Evolutionary conservation across 495 filamentous ascomycete genomes (phyloP).

Genomic region (Penicillium alfredii): DNA sequence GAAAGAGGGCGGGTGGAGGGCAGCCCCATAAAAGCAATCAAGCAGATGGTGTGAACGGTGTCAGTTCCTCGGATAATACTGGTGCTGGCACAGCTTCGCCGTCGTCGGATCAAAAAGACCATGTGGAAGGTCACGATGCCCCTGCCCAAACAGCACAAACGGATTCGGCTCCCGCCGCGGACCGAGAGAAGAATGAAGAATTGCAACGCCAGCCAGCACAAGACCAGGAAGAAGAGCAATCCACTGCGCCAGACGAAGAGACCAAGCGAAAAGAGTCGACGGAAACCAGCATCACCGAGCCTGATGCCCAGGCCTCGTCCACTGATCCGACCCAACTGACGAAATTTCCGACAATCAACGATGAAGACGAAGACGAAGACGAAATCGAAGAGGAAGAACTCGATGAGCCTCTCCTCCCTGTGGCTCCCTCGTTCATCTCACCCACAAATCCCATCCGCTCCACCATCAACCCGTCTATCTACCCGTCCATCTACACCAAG

Average conservation of each 20-base stretch:
- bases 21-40: no score
- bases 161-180: slow-evolving; percentile 21
- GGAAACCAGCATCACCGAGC: slow-evolving; percentile 31
- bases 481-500: slow-evolving; percentile 82
- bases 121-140: no score
- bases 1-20: slow-evolving; percentile 5
- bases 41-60: no score
- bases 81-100: no score
- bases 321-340: slow-evolving; percentile 5
- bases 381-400: slow-evolving; percentile 26
- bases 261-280: slow-evolving; percentile 23
- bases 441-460: slow-evolving; percentile 63
- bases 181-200: slow-evolving; percentile 17
- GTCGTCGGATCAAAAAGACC: no score
- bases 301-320: slow-evolving; percentile 14
- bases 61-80: no score
- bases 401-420: slow-evolving; percentile 48
- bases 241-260: slow-evolving; percentile 20
- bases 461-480: slow-evolving; percentile 63
- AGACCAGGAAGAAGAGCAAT: slow-evolving; percentile 21
- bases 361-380: slow-evolving; percentile 18
- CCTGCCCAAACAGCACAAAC: no score
- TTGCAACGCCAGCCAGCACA: slow-evolving; percentile 9
- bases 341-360: slow-evolving; percentile 10
- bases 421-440: slow-evolving; percentile 63